Evolutionary conservation across 2,329 filamentous ascomycete species (phyloP).

Genomic region (Aspergillus ochraceus): DNA sequence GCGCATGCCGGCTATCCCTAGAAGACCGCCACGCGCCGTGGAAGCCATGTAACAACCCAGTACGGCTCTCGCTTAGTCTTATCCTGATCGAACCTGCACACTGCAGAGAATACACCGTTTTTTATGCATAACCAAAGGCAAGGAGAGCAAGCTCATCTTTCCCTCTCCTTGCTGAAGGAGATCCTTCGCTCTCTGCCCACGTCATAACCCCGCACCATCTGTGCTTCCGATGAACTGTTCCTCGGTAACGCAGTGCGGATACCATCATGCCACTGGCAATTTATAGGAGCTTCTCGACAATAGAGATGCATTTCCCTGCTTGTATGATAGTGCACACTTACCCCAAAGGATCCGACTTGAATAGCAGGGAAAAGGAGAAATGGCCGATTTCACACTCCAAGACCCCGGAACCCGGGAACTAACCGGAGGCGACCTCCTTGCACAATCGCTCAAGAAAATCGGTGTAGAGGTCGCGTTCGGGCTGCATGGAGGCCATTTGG

Average conservation of each 20-base stretch:
- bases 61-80: not conserved
- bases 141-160: not conserved
- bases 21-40: not conserved
- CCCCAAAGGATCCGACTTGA: not conserved
- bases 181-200: not conserved
- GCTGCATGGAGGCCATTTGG: constrained; percentile 50
- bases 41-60: not conserved
- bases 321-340: not conserved
- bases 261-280: not conserved
- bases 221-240: not conserved
- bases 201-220: not conserved
- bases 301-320: not conserved
- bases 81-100: not conserved
- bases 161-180: not conserved
- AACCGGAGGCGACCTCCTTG: constrained; percentile 48
- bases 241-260: not conserved
- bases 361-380: constrained; percentile 3
- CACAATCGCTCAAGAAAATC: constrained; percentile 44
- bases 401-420: constrained; percentile 41
- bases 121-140: not conserved
- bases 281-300: not conserved
- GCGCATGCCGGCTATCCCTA: not conserved
- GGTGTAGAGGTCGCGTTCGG: constrained; percentile 49
- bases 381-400: constrained; percentile 19
- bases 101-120: not conserved